Evolutionary conservation across 257 asterid species (phyloP).

Genomic region (Nicotiana tabacum): DNA sequence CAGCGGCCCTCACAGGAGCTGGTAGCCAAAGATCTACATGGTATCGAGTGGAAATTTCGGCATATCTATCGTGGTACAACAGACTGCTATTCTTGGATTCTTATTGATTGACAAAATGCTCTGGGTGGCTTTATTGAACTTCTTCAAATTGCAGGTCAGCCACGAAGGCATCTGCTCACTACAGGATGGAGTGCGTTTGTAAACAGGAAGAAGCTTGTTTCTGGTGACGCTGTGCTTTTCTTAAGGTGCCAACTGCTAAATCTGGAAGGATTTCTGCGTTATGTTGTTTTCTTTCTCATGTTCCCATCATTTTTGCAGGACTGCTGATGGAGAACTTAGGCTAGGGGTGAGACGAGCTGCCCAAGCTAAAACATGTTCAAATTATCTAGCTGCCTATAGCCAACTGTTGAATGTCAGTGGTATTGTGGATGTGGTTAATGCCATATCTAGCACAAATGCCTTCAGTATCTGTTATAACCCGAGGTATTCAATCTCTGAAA

Average conservation of each 20-base stretch:
- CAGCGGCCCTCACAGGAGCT: constrained; percentile 98
- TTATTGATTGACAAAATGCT: neutral
- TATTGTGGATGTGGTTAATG: constrained; percentile 51
- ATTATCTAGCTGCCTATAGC: constrained; percentile 35
- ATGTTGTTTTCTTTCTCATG: neutral
- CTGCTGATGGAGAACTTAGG: constrained; percentile 93
- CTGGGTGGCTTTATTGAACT: neutral
- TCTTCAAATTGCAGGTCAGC: constrained; percentile 65
- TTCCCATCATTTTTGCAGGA: constrained; percentile 40
- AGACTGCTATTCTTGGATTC: neutral
- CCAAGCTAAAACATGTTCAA: constrained; percentile 52
- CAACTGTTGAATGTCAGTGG: constrained; percentile 55
- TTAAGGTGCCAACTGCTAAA: constrained; percentile 45
- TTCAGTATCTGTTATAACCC: constrained; percentile 84
- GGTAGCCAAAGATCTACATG: constrained; percentile 90
- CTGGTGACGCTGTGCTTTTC: constrained; percentile 97
- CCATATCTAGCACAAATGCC: constrained; percentile 45
- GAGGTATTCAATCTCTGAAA: constrained; percentile 41
- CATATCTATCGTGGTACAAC: constrained; percentile 85
- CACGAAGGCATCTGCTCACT: constrained; percentile 94
- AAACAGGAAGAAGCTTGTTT: constrained; percentile 81
- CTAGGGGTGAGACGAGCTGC: constrained; percentile 93
- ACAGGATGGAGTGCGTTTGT: constrained; percentile 99
- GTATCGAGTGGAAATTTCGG: constrained; percentile 86
- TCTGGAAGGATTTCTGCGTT: neutral